Evolutionary conservation across 140 eudicot species (phyloP).

Genomic region (Bidens hawaiensis): DNA sequence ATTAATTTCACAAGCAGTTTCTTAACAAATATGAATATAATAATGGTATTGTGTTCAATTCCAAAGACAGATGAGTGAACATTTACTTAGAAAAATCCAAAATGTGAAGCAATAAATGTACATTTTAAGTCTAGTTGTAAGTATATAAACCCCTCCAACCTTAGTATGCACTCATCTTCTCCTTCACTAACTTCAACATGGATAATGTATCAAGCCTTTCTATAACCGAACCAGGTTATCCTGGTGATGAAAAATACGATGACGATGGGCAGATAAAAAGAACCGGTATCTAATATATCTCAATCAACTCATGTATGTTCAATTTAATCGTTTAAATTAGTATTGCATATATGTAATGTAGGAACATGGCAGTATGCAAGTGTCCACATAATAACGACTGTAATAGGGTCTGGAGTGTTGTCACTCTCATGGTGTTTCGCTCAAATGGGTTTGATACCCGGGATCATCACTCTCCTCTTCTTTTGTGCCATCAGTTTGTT

Average conservation of each 20-base stretch:
- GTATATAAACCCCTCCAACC: no score
- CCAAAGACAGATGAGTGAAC: not conserved
- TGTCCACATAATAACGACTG: constrained; percentile 74
- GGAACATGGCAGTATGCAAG: constrained; percentile 70
- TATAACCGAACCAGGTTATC: constrained; percentile 4
- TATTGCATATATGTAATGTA: not conserved
- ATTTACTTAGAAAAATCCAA: constrained; percentile 6
- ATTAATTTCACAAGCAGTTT: no score
- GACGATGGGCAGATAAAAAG: constrained; percentile 30
- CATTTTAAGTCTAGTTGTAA: not conserved
- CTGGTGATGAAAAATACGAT: constrained; percentile 15
- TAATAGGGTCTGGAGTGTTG: constrained; percentile 78
- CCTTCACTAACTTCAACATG: no score
- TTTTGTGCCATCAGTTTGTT: constrained; percentile 53
- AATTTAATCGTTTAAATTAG: no score
- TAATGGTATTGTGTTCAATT: not conserved
- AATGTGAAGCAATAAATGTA: constrained; percentile 11
- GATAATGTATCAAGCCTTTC: constrained; percentile 13
- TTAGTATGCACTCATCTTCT: no score
- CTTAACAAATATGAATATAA: no score
- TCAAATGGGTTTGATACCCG: constrained; percentile 67
- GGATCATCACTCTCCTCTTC: constrained; percentile 34
- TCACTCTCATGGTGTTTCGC: constrained; percentile 79
- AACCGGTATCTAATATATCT: constrained; percentile 14
- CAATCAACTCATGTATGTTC: no score